Evolutionary conservation across 768 basidiomycete genomes (phyloP).

Genomic region (Psilocybe azurescens): DNA sequence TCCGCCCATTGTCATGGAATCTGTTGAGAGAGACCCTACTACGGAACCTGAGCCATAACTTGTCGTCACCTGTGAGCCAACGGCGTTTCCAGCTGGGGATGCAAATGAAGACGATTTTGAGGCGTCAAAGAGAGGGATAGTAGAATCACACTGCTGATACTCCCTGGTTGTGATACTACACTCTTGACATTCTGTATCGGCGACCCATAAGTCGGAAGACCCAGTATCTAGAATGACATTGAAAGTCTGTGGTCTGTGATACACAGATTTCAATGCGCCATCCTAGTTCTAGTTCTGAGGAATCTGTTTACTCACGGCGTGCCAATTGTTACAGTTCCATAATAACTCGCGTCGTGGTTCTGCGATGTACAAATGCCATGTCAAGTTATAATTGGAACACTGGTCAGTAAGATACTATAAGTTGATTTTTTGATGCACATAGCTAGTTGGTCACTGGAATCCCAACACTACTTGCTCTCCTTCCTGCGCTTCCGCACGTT

Average conservation of each 20-base stretch:
- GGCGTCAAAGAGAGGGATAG: constrained; percentile 47
- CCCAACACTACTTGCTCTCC: constrained; percentile 41
- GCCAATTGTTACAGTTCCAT: constrained; percentile 57
- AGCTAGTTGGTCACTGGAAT: constrained; percentile 46
- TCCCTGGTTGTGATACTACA: constrained; percentile 36
- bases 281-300: not conserved
- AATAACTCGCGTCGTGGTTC: constrained; percentile 63
- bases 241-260: constrained; percentile 65
- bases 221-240: constrained; percentile 91
- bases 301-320: constrained; percentile 56
- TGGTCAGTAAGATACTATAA: not conserved
- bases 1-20: constrained; percentile 69
- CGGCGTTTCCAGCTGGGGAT: not conserved
- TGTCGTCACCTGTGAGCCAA: constrained; percentile 38
- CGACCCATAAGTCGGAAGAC: constrained; percentile 91
- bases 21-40: constrained; percentile 54
- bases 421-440: constrained; percentile 42
- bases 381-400: not conserved
- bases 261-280: not conserved
- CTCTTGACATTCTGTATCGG: constrained; percentile 47
- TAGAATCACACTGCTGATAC: not conserved
- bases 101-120: constrained; percentile 29
- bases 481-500: constrained; percentile 3
- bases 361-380: constrained; percentile 24
- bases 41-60: constrained; percentile 77